Evolutionary conservation across 2,329 filamentous ascomycete genomes (phyloP).

Genomic region (Exserohilum turcica): DNA sequence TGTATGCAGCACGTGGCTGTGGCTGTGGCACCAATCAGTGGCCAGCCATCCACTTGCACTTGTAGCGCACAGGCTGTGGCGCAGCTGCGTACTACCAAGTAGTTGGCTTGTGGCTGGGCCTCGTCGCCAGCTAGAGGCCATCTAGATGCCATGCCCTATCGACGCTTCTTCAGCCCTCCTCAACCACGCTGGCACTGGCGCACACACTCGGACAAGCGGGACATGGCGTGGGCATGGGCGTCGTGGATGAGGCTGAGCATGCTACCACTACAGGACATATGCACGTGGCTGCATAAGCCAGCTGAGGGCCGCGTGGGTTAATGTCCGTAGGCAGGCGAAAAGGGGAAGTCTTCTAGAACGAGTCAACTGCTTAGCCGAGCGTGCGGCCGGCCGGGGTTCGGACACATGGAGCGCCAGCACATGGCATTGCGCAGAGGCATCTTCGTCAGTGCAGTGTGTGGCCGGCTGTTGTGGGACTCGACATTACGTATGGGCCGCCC

Average conservation of each 20-base stretch:
- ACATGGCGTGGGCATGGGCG: background rate
- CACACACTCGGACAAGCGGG: no score
- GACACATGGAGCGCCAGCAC: conserved; percentile 1
- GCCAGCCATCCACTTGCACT: conserved; percentile 3
- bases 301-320: conserved; percentile 5
- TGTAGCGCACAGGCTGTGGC: conserved; percentile 8
- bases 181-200: no score
- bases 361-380: background rate
- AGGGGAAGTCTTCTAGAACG: conserved; percentile 23
- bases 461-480: conserved; percentile 10
- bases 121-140: background rate
- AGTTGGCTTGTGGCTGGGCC: background rate
- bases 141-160: conserved; percentile 2
- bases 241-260: conserved; percentile 6
- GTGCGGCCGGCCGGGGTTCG: background rate
- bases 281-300: conserved; percentile 9
- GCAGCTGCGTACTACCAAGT: conserved; percentile 1
- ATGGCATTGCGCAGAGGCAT: conserved; percentile 5
- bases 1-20: background rate
- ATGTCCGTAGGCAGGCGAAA: conserved; percentile 11
- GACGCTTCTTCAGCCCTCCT: no score
- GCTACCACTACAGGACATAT: no score
- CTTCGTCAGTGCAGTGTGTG: conserved; percentile 5
- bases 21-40: background rate
- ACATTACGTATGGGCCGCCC: conserved; percentile 1